Percentiles rank a stretch among this genome's conserved stretches.
These are phyloP conservation scores for Fonsecaea nubica DNA, from an alignment of 2,329 filamentous ascomycete genomes.

Conservation along the genomic window DNA sequence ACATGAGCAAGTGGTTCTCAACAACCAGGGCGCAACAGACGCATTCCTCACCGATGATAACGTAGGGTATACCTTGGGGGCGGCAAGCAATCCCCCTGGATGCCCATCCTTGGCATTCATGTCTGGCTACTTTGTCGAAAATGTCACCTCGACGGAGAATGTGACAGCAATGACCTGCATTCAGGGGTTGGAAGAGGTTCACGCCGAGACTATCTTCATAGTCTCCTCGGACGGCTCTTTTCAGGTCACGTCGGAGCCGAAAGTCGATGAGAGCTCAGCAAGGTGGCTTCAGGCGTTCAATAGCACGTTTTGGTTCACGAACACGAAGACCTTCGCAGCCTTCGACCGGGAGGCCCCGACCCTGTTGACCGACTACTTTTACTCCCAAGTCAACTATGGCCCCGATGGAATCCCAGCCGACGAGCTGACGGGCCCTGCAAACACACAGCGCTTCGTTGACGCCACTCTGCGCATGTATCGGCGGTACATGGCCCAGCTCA, in stretches of 20 bases:
- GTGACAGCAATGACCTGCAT: slow-evolving; percentile 24
- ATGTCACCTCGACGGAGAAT: slow-evolving; percentile 1
- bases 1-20: slow-evolving; percentile 1
- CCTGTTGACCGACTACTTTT: slow-evolving; percentile 8
- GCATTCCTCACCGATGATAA: background rate
- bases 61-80: slow-evolving; percentile 1
- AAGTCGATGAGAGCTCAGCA: background rate
- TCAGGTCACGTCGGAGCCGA: background rate
- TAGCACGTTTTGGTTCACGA: slow-evolving; percentile 4
- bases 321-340: background rate
- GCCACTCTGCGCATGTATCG: slow-evolving; percentile 28
- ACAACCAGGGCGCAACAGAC: background rate
- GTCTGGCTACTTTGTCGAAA: slow-evolving; percentile 22
- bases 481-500: slow-evolving; percentile 33
- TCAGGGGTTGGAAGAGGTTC: slow-evolving; percentile 18
- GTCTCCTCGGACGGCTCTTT: background rate
- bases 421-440: slow-evolving; percentile 6
- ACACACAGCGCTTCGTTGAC: slow-evolving; percentile 10
- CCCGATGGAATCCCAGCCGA: background rate
- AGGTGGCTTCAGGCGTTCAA: slow-evolving; percentile 9
- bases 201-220: background rate
- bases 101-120: slow-evolving; percentile 33
- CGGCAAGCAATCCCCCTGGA: slow-evolving; percentile 24
- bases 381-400: slow-evolving; percentile 9
- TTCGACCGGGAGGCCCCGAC: slow-evolving; percentile 7